Evolutionary conservation across 208 protist genomes (phyloP), one percentile per base, ranked within the genome.

Genomic region (Leptomonas pyrrhocoris): DNA sequence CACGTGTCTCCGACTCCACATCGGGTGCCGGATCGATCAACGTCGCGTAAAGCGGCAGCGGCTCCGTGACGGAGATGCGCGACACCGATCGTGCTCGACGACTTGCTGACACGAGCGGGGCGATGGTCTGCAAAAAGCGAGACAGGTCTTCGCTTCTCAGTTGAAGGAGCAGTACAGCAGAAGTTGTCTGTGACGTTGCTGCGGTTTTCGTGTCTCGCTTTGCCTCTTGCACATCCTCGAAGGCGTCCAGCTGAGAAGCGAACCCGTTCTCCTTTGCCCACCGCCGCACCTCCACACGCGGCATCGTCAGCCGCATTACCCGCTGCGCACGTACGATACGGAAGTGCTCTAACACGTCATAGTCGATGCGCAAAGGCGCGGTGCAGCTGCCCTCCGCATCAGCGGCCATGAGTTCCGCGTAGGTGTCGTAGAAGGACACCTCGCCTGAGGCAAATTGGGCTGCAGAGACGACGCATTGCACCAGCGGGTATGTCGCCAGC

Each of bases 181-280:
- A 40, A 16, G 27, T 16, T 2, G 57, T 19, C 19, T 27, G 16
- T 28, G 49, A 27, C 19, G 27, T 27, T 25, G 16, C 62, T 28
- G 3, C 43, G 6, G 2, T 42, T 7, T 23, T 30, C 5, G 12
- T 58, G 42, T 21, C 36, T 4, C 79, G 55, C 48, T 64, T 8
- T n/a, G 61, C 55, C 11, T 30, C 36, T 30, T 43, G 34, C 19
- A 0, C 16, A 0, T 54, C 40, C 2, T 75, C 77, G 70, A 54
- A 36, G 23, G 23, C 49, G 54, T 72, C 58, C 40, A 95, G 58
- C 61, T 93, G 85, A 0, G 80, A 72, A 19, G 65, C 78, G 45
- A 93, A 94, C 6, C 83, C 73, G 54, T 95, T 93, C 2, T 51
- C 69, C 27, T 70, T 76, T 0, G 90, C 90, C 88, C 90, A 95